phyloP scores from a whole-genome alignment of 2,329 filamentous ascomycete genomes.

The Chalara sp. region DNA sequence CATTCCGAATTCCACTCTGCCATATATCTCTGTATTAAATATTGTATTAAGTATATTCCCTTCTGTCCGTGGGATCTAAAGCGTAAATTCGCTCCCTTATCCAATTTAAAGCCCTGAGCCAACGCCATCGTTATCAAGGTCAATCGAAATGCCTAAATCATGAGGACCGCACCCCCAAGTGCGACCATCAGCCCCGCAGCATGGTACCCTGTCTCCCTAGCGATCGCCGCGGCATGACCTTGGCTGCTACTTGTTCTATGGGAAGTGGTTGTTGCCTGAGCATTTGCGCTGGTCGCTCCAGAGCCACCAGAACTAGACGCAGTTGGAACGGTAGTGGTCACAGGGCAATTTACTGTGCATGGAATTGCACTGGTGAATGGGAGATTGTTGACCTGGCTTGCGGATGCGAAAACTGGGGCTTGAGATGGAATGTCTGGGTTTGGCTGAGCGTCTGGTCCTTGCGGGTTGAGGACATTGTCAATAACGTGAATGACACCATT shows the following conservation, averaged over 20 bases:
- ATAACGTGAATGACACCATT: constrained; percentile 30
- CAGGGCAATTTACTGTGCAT: constrained; percentile 32
- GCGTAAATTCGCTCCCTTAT: too few species aligned
- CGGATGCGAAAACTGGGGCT: constrained; percentile 28
- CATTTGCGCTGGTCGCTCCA: not conserved
- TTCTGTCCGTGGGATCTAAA: too few species aligned
- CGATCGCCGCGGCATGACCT: constrained; percentile 6
- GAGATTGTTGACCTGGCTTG: constrained; percentile 13
- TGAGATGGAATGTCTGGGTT: constrained; percentile 31
- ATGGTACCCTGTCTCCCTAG: constrained; percentile 14
- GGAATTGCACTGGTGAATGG: constrained; percentile 36
- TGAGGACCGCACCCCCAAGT: constrained; percentile 12
- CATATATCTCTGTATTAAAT: too few species aligned
- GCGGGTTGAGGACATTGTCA: constrained; percentile 39
- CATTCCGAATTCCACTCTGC: too few species aligned
- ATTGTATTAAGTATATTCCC: too few species aligned
- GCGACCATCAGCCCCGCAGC: constrained; percentile 12
- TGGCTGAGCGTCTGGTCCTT: constrained; percentile 29
- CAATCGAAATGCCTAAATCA: constrained; percentile 5
- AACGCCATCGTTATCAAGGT: not conserved
- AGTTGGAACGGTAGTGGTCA: not conserved
- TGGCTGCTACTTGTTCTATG: constrained; percentile 14
- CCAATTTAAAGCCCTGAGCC: not conserved
- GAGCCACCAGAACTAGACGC: not conserved
- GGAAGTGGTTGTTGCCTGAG: constrained; percentile 17